Percentiles rank a stretch among this genome's conserved stretches.
Conservation (phyloP, 257 asterid genomes). For the Nyctanthes arbortristis region DNA sequence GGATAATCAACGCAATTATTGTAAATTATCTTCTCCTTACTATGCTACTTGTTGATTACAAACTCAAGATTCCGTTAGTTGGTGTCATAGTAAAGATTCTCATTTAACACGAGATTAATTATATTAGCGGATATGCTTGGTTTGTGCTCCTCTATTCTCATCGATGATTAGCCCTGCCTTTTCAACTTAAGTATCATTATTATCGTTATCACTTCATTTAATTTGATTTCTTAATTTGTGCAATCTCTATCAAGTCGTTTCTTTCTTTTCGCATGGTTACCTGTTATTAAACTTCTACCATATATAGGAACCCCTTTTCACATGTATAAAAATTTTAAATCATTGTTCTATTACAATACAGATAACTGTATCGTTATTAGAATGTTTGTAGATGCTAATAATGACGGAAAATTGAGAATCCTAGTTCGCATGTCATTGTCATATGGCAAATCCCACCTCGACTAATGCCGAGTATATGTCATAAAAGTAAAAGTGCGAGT, state of each 20-base stretch:
- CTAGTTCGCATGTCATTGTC: constrained; percentile 19
- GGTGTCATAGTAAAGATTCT: constrained; percentile 22
- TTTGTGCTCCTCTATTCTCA: constrained; percentile 26
- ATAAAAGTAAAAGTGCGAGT: constrained; percentile 14
- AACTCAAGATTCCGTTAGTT: constrained; percentile 31
- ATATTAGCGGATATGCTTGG: constrained; percentile 2
- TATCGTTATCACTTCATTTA: not conserved
- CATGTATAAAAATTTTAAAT: not conserved
- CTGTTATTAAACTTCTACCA: not conserved
- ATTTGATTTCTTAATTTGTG: not conserved
- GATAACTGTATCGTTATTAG: not conserved
- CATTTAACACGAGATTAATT: constrained; percentile 24
- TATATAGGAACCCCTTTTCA: not conserved
- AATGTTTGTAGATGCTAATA: not conserved
- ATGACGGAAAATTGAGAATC: not conserved
- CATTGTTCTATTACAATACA: not conserved
- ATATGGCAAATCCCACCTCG: constrained; percentile 18
- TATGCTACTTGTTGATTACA: constrained; percentile 29
- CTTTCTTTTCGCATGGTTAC: not conserved
- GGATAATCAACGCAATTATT: constrained; percentile 29
- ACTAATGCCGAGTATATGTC: constrained; percentile 7
- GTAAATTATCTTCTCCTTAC: constrained; percentile 46
- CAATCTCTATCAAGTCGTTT: no score
- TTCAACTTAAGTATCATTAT: not conserved
- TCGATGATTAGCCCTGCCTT: not conserved